Percentiles rank a stretch among this genome's conserved stretches.
phyloP scores from a whole-genome alignment of 345 rosid species.

The Euphorbia lathyris region DNA sequence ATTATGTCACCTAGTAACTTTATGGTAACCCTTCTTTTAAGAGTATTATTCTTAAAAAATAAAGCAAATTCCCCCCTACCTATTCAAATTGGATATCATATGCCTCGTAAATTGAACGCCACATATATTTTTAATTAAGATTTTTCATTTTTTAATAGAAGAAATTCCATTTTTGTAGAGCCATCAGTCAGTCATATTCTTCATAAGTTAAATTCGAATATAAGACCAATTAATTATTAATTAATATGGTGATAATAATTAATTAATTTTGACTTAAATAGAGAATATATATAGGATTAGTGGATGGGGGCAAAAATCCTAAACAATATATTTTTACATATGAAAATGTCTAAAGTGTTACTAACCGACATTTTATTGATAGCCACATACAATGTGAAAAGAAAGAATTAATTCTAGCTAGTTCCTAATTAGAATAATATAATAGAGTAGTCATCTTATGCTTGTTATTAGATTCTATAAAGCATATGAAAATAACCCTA shows the following conservation, averaged over 20 bases:
- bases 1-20: neutral
- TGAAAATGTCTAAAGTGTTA: neutral
- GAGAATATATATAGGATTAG: too few species aligned
- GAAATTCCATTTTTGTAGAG: neutral
- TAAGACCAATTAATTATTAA: neutral
- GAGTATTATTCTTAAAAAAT: constrained; percentile 14
- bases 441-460: constrained; percentile 16
- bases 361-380: constrained; percentile 9
- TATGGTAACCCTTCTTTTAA: neutral
- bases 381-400: neutral
- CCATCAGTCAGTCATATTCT: neutral
- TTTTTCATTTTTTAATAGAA: neutral
- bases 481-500: constrained; percentile 23
- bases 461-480: constrained; percentile 15
- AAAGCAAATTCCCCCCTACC: constrained; percentile 15
- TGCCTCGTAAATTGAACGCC: constrained; percentile 38
- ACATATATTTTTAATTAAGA: constrained; percentile 11
- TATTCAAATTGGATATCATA: constrained; percentile 19
- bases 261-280: neutral
- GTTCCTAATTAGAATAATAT: neutral
- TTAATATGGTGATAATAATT: neutral
- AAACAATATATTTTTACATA: neutral
- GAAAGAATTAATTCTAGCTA: neutral
- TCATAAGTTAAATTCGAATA: neutral
- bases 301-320: neutral